A percentile compares a stretch with the other conserved stretches of the same genome.
Conservation (phyloP, 768 basidiomycete genomes). For the Dacryopinax primogenitus region DNA sequence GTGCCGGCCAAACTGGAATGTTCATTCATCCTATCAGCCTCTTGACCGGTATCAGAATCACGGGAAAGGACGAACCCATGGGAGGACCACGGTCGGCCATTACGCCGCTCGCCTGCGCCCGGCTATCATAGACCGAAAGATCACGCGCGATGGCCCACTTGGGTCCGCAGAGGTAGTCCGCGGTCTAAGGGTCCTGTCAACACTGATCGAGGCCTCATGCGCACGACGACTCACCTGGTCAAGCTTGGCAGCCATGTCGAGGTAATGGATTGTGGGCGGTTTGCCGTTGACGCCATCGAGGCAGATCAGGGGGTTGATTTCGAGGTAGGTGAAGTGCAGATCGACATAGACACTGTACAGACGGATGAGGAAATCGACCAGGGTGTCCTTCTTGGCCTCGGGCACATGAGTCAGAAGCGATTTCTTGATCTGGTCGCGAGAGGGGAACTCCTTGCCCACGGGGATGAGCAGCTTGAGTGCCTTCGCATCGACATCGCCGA, state of each 20-base stretch:
- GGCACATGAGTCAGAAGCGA: constrained; percentile 75
- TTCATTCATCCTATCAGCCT: background rate
- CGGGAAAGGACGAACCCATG: constrained; percentile 43
- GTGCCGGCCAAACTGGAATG: constrained; percentile 59
- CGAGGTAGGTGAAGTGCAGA: constrained; percentile 98
- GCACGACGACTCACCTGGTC: constrained; percentile 46
- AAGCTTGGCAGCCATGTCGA: constrained; percentile 99
- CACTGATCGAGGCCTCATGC: background rate
- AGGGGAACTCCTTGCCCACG: constrained; percentile 66
- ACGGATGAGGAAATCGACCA: constrained; percentile 87
- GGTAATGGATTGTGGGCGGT: constrained; percentile 75
- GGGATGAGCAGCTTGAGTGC: constrained; percentile 79
- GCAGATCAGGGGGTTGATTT: constrained; percentile 96
- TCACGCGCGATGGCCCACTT: constrained; percentile 99
- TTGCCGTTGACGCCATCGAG: constrained; percentile 64
- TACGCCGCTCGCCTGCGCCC: constrained; percentile 35
- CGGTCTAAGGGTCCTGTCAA: constrained; percentile 38
- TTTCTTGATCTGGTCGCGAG: constrained; percentile 57
- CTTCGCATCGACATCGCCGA: constrained; percentile 97
- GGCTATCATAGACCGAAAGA: constrained; percentile 53
- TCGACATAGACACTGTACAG: constrained; percentile 97
- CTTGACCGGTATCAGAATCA: constrained; percentile 12
- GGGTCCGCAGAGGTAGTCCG: constrained; percentile 92
- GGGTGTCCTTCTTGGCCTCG: constrained; percentile 65
- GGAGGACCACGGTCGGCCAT: constrained; percentile 87